These are phyloP conservation scores for Crithidia bombi DNA, from an alignment of 208 protist species.

Conservation along the genomic window DNA sequence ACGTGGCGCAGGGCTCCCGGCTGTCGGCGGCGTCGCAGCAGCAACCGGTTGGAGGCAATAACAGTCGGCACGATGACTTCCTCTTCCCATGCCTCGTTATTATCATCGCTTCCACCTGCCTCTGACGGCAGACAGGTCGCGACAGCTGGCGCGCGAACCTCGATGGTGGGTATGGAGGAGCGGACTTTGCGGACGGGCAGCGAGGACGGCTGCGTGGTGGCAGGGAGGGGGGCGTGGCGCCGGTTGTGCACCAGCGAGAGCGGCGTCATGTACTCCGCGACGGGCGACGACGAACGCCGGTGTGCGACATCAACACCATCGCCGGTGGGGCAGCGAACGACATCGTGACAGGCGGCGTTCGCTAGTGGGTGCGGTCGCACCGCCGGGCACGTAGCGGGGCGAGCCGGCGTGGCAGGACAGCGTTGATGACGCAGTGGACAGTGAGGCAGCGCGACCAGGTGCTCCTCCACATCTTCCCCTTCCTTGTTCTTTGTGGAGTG, in stretches of 20 bases:
- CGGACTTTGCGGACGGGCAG: neutral
- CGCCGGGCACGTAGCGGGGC: neutral
- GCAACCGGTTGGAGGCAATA: neutral
- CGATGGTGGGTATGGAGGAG: neutral
- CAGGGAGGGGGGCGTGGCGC: neutral
- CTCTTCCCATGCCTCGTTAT: neutral
- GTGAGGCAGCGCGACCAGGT: neutral
- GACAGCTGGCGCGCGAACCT: neutral
- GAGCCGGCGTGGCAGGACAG: neutral
- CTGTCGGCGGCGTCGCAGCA: neutral
- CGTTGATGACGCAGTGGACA: neutral
- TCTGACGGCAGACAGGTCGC: neutral
- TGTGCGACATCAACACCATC: no score
- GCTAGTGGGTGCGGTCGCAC: no score
- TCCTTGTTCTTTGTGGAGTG: neutral
- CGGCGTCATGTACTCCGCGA: neutral
- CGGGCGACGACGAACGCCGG: neutral
- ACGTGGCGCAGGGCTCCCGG: neutral
- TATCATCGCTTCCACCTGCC: neutral
- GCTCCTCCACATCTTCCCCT: neutral
- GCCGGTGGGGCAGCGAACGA: no score
- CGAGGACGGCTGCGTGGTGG: neutral
- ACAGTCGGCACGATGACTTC: constrained; percentile 6
- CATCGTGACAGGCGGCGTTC: neutral
- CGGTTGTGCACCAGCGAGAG: neutral